phyloP scores from a whole-genome alignment of 495 filamentous ascomycete species.

The Penicillium paxilli region DNA sequence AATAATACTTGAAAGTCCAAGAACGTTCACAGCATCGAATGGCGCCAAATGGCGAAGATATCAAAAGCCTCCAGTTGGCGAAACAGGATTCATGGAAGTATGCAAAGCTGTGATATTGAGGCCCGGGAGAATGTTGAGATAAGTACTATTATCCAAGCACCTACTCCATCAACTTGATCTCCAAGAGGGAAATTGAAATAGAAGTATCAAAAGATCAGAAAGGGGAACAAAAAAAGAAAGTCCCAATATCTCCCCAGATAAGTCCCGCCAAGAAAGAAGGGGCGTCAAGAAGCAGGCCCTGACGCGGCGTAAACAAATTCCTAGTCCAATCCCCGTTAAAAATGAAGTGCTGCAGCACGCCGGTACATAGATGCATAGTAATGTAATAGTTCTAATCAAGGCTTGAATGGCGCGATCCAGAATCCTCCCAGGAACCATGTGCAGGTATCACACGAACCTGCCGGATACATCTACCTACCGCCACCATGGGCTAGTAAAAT shows the following conservation, averaged over 20 bases:
- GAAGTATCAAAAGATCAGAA: not conserved
- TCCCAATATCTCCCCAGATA: not conserved
- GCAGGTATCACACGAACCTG: not conserved
- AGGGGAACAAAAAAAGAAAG: not conserved
- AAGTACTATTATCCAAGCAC: not conserved
- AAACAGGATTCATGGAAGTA: not conserved
- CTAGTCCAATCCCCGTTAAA: not conserved
- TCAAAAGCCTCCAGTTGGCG: not conserved
- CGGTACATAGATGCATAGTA: no score
- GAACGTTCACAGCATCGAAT: not conserved
- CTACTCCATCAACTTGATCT: no score
- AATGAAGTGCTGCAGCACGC: not conserved
- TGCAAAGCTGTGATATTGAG: not conserved
- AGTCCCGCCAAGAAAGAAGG: constrained; percentile 27
- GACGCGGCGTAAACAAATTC: constrained; percentile 3
- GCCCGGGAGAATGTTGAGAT: not conserved
- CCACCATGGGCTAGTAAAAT: not conserved
- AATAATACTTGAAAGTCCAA: not conserved
- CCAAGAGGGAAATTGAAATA: not conserved
- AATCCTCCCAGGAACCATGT: not conserved
- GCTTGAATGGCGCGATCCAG: constrained; percentile 5
- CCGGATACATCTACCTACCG: not conserved
- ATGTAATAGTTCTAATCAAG: not conserved
- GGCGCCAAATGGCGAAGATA: not conserved
- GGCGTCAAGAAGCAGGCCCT: constrained; percentile 1